phyloP scores from a whole-genome alignment of 306 rosid genomes.

The Malus fusca region DNA sequence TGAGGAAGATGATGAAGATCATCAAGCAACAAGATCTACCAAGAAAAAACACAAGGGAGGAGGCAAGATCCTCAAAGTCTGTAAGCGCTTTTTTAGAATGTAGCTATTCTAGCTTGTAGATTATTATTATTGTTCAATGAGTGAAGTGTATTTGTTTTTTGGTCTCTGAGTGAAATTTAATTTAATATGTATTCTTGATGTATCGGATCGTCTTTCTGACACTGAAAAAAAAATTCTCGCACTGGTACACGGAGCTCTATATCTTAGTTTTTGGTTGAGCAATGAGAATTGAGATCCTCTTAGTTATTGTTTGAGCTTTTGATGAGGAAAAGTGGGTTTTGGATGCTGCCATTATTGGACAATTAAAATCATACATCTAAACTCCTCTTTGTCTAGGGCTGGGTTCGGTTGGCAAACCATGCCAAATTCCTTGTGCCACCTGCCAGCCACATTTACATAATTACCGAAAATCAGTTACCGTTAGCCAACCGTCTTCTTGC shows the following conservation, averaged over 20 bases:
- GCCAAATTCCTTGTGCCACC: too few relatives aligned
- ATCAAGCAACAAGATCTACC: conserved; percentile 13
- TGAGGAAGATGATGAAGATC: background rate
- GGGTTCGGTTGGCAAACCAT: too few relatives aligned
- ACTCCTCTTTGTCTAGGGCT: too few relatives aligned
- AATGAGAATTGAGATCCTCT: background rate
- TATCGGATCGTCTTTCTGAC: background rate
- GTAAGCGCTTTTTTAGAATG: conserved; percentile 60
- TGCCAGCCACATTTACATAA: too few relatives aligned
- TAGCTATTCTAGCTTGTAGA: background rate
- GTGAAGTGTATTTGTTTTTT: background rate
- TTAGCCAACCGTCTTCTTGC: too few relatives aligned
- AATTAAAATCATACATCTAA: background rate
- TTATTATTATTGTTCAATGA: background rate
- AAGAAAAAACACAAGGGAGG: conserved; percentile 28
- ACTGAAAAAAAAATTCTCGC: too few relatives aligned
- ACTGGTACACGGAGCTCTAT: background rate
- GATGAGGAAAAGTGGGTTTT: background rate
- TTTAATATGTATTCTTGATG: background rate
- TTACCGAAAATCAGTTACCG: too few relatives aligned
- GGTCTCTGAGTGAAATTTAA: background rate
- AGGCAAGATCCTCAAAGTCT: conserved; percentile 56
- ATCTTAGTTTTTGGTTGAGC: background rate
- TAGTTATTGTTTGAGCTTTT: background rate
- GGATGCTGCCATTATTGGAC: background rate